Conservation (phyloP, 352 stramenopile species). For the Globisporangium emineosum region DNA sequence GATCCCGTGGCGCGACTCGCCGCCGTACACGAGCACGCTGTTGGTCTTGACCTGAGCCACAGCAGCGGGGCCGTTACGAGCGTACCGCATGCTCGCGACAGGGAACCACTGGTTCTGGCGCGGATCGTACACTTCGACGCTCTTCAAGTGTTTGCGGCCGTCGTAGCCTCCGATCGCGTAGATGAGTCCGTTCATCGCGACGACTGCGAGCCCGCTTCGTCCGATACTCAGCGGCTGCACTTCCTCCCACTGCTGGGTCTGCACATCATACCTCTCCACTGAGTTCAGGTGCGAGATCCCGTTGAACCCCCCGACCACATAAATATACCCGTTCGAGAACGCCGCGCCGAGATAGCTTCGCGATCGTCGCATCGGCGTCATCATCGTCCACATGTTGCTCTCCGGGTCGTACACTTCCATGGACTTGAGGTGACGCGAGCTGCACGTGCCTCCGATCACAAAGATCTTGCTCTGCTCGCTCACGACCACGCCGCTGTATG, state of each 20-base stretch:
- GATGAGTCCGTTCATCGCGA: slow-evolving; percentile 40
- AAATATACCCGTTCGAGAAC: slow-evolving; percentile 48
- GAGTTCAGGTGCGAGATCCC: slow-evolving; percentile 49
- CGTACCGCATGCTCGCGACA: slow-evolving; percentile 46
- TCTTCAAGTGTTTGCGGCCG: slow-evolving; percentile 59
- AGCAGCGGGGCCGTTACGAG: slow-evolving; percentile 58
- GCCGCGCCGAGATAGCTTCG: slow-evolving; percentile 63
- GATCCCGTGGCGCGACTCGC: slow-evolving; percentile 59
- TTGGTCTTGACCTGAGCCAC: slow-evolving; percentile 45
- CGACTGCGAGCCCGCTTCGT: slow-evolving; percentile 57
- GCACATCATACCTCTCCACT: slow-evolving; percentile 55
- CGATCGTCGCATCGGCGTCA: slow-evolving; percentile 54
- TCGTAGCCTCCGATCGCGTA: slow-evolving; percentile 74
- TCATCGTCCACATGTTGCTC: slow-evolving; percentile 39
- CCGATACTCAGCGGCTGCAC: slow-evolving; percentile 45
- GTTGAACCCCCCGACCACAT: slow-evolving; percentile 70
- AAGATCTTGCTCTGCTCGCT: slow-evolving; percentile 44
- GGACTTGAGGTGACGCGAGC: slow-evolving; percentile 48
- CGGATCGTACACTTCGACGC: slow-evolving; percentile 60
- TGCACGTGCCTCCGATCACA: slow-evolving; percentile 63
- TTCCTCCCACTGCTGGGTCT: slow-evolving; percentile 46
- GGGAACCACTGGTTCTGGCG: slow-evolving; percentile 41
- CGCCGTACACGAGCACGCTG: slow-evolving; percentile 61
- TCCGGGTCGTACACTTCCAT: slow-evolving; percentile 60
- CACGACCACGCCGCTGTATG: slow-evolving; percentile 60